Base-by-base conservation (phyloP, 176 grass and related monocot genomes). In the Carex kokanica region DNA sequence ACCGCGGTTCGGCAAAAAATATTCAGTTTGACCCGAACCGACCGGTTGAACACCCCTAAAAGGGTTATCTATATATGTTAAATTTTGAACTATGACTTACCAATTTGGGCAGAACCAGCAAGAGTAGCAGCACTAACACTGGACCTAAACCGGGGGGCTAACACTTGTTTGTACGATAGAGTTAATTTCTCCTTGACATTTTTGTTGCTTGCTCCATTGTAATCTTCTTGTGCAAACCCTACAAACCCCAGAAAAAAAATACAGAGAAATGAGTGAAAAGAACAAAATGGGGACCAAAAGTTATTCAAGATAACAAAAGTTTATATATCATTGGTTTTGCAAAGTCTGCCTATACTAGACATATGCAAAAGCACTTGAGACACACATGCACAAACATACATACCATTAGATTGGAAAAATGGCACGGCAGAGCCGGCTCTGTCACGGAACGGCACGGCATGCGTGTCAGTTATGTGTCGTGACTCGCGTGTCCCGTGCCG, bases 201-300 rank as follows among this genome's bases (percentile, higher is more conserved):
- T 29, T 83, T 86, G 58, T 92, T 88, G 5, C 88, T 90, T 14
- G 41, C 34, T 60, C 71, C 79, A 2, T 87, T 84, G 52, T 88
- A 95, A 61, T 99, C 96, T 9, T 82, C 62, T 69, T 99, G 91
- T 52, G 90, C 83, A 64, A 93, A 87, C 9, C 96, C 96, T 99
- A 89, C 29, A 27, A 77, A 32, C 21, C 67, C 14, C 56, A 38
- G 36, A 0, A 21, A 2, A 5, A 17, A 55, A 4, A 51, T 31
- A n/a, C 1, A 55, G 56, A 29, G 45, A 51, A 51, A 9, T 68
- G 24, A 62, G 38, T 4, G 80, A 3, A 90, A 24, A 80, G 1
- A 80, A 79, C 41, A 56, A 36, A 47, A 69, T 34, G 51, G 49
- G 73, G 23, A 77, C 23, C 49, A 55, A 73, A 77, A 17, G 13